Evolutionary conservation across 768 basidiomycete species (phyloP), one percentile per base, ranked within the genome.

Genomic region (Suillus lakei): DNA sequence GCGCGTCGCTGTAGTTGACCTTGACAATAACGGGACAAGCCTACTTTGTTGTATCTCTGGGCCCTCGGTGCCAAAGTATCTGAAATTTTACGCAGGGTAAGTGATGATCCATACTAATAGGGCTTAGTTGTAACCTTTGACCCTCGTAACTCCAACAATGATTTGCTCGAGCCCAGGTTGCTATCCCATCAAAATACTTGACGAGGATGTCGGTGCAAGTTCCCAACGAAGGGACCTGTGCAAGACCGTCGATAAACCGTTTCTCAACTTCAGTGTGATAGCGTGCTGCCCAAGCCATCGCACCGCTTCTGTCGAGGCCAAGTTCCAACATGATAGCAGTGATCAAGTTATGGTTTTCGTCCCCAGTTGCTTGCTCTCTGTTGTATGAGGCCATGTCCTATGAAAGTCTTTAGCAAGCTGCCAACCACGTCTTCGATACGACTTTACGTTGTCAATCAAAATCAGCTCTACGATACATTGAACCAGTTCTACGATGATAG

Each of bases 331-430:
- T 81, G 39, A 76, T 66, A 15, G 76, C 67, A 3, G 76, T 79
- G 10, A 82, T 63, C 26, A 76, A 60, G 66, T 82, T 82, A 64
- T 79, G 76, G 21, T 64, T 65, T 9, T 77, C 74, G 41, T 77
- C 71, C 9, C 78, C 79, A 1, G 68, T 62, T 15, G 75, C 74
- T 64, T 77, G 75, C 65, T 81, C 81, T 16, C 71, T 66, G 63
- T 75, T 79, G 67, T 76, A 80, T 1, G 80, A 81, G 44, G 66
- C 74, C 15, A 81, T 62, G 55, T 82, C 81, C 80, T 78, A 53
- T 21, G 15, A 30, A 43, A 28, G 5, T 15, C 6, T 2, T 50
- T 6, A 26, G 48, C 13, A 26, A 0, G 1, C 23, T 15, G 23
- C 5, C 5, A 50, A 15, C 23, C 13, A 50, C 13, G 0, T 2